These are phyloP conservation scores for Phytophthora multivora DNA, from an alignment of 352 stramenopile genomes.

Conservation along the genomic window DNA sequence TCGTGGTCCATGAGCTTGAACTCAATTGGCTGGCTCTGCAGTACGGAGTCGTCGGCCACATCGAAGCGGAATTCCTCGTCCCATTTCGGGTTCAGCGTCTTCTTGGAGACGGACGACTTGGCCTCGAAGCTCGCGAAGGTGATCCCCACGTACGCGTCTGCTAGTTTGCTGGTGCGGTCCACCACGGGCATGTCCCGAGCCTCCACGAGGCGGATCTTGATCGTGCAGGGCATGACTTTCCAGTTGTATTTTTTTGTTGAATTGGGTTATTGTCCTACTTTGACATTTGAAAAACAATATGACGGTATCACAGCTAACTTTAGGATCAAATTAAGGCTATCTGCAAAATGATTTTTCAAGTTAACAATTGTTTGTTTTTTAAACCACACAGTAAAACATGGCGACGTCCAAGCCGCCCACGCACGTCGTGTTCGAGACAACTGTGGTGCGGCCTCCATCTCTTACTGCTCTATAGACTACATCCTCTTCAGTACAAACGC, in stretches of 20 bases:
- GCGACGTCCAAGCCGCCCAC: constrained; percentile 49
- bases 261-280: background rate
- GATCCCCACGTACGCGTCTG: constrained; percentile 88
- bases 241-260: background rate
- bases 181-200: constrained; percentile 88
- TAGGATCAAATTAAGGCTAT: no score
- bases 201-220: constrained; percentile 92
- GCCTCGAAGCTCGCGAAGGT: constrained; percentile 88
- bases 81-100: constrained; percentile 96
- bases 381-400: constrained; percentile 4
- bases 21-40: constrained; percentile 98
- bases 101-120: constrained; percentile 91
- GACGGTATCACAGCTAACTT: no score
- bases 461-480: background rate
- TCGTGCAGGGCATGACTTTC: constrained; percentile 82
- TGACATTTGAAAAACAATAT: background rate
- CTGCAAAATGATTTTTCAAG: no score
- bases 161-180: constrained; percentile 83
- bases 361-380: no score
- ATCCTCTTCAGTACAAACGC: background rate
- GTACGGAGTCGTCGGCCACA: constrained; percentile 96
- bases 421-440: constrained; percentile 87
- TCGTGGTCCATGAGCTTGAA: constrained; percentile 97
- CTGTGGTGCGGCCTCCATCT: constrained; percentile 49
- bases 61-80: constrained; percentile 99